phyloP scores from a whole-genome alignment of 495 filamentous ascomycete species.

The Xylaria telfairii region DNA sequence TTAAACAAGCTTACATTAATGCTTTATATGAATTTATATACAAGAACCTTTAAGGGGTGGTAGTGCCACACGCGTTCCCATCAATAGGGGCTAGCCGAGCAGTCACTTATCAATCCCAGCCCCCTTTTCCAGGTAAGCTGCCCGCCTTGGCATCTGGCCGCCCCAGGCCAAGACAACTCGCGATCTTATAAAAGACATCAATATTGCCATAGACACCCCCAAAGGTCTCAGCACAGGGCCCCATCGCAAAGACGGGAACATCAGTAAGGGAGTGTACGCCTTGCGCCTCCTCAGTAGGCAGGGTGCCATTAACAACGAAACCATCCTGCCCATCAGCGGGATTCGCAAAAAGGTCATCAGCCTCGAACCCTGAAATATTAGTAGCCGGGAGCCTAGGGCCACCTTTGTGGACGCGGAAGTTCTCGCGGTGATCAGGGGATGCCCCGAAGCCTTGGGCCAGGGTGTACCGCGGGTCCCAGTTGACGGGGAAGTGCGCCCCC shows the following conservation, averaged over 20 bases:
- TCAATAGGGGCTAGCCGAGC: neutral
- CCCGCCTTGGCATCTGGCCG: conserved; percentile 29
- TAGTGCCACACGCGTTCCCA: neutral
- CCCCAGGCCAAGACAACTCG: conserved; percentile 68
- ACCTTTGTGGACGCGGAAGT: conserved; percentile 65
- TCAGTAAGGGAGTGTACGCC: conserved; percentile 79
- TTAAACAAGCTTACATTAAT: neutral
- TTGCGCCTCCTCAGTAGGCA: conserved; percentile 60
- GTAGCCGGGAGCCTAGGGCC: conserved; percentile 62
- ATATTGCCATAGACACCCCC: conserved; percentile 70
- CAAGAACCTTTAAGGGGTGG: neutral
- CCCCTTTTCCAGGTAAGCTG: neutral
- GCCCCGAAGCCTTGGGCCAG: conserved; percentile 68
- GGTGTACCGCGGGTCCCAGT: conserved; percentile 79
- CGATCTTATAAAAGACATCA: conserved; percentile 76
- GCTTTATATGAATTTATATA: neutral
- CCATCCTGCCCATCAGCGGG: conserved; percentile 67
- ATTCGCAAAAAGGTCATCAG: conserved; percentile 61
- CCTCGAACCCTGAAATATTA: conserved; percentile 39
- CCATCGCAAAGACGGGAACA: conserved; percentile 74
- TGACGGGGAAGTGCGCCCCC: conserved; percentile 70
- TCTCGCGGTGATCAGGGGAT: conserved; percentile 70
- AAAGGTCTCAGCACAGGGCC: conserved; percentile 75
- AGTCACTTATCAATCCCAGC: neutral
- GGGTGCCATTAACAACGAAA: conserved; percentile 71